Base-by-base conservation (phyloP, 1,284 basidiomycete species). In the Rhodotorula sp. region DNA sequence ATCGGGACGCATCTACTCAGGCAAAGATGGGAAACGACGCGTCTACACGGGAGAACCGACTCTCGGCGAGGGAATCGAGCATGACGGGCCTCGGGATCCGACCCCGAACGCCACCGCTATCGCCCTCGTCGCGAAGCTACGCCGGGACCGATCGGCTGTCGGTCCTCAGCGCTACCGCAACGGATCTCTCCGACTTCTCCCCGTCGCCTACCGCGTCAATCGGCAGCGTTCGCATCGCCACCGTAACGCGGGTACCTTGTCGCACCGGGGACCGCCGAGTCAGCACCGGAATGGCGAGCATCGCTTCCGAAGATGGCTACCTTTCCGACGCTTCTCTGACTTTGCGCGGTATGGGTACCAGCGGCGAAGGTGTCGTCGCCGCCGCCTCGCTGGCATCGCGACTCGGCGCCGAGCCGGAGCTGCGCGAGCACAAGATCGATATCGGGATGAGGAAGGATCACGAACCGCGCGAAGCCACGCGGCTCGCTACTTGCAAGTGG, bases 141-240 rank as follows among this genome's bases (percentile, higher is more conserved):
- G 24, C 24, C n/a, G 49, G 49, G n/a, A 62, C 61, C 33, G 60
- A 60, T 46, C 53, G 65, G 14, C 65, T 66, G 14, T 66, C 65
- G 44, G 46, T 56, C 18, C 65, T 61, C n/a, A 61, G 60, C 60
- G 48, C 53, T 2, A 62, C 60, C 51, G 56, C 53, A 49, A 67
- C 68, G 20, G 71, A 67, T 33, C 64, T 66, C n/a, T 68, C 64
- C 22, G 68, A 68, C 29, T 70, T 53, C 26, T 70, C 70, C 4
- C 72, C 72, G 1, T 68, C 66, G 1, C 70, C 73, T 5, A 66
- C 64, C 0, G 66, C 71, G 15, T 66, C 62, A 6, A 64, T 72
- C 68, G 73, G 64, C 4, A 61, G 56, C n/a, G 70, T 72, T 17
- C 67, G 73, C 20, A 72, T 70, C 53, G 73, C 73, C 2, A 58